Evolutionary conservation across 345 rosid species (phyloP), one percentile per base, ranked within the genome.

Genomic region (Tarenaya hassleriana): DNA sequence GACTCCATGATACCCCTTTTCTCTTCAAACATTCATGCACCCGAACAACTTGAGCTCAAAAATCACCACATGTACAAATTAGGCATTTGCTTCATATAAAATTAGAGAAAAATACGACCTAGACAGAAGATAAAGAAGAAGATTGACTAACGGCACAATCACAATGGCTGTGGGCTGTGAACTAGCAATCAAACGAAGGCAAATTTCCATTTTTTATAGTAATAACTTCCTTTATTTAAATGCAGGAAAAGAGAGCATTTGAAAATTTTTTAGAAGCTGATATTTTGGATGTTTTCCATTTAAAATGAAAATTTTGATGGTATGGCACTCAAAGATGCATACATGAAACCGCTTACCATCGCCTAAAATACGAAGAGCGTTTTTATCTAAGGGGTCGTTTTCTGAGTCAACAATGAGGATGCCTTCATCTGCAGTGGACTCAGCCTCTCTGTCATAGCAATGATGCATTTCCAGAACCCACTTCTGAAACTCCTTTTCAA

Each of bases 381-480:
- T 78, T 64, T 71, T 80, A 57, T 77, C 75, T 58, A 56, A 18
- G 34, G 79, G 71, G 41, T 27, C 5, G 5, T 24, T 24, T 24
- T 24, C 29, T 24, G 29, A 37, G 12, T 27, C 50, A 29, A 77
- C 48, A 24, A 86, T 29, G 47, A 73, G 50, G 47, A 72, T 39
- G 15, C 81, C 74, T 15, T 73, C 73, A 75, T 80, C 95, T 61
- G 60, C 82, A 32, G 82, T 86, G 7, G 67, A 43, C n/a, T 47
- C 61, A 21, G 71, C 61, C 56, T 86, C 95, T 68, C 72, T 73
- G 58, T 86, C 95, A 61, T 80, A 78, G 17, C 7, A 43, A 4
- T 58, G 47, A 69, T 86, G 95, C 88, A 86, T 86, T 47, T 69
- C 56, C 37, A 75, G 50, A 69, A 86, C 70, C 95, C 95, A 86